These are phyloP conservation scores for Zygnema cylindricum DNA, from an alignment of 139 green algal genomes.

Conservation along the genomic window DNA sequence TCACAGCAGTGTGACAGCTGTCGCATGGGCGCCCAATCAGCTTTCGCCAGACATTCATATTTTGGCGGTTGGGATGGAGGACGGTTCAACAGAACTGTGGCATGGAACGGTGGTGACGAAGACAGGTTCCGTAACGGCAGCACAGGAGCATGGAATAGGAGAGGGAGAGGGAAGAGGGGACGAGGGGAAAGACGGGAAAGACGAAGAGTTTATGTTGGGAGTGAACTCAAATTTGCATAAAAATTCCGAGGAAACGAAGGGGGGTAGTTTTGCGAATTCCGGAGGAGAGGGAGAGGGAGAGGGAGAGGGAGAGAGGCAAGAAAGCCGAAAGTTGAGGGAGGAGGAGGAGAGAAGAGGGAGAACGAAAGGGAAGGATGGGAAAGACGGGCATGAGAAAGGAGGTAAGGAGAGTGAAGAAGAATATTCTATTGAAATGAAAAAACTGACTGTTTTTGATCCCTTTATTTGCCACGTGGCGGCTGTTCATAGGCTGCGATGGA, in stretches of 20 bases:
- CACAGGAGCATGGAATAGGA: neutral
- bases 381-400: neutral
- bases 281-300: neutral
- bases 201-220: neutral
- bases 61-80: slow-evolving; percentile 28
- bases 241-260: slow-evolving; percentile 1
- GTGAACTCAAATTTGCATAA: neutral
- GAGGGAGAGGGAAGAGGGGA: neutral
- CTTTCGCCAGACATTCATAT: neutral
- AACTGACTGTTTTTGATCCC: neutral
- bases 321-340: neutral
- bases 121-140: neutral
- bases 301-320: neutral
- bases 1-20: slow-evolving; percentile 28
- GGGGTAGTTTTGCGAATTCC: neutral
- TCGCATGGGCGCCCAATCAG: neutral
- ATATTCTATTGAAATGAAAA: neutral
- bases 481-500: slow-evolving; percentile 23
- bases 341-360: neutral
- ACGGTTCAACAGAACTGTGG: neutral
- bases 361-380: neutral
- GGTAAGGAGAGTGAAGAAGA: neutral
- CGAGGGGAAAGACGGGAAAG: neutral
- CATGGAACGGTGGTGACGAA: neutral
- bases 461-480: slow-evolving; percentile 14